phyloP scores from a whole-genome alignment of 768 basidiomycete species.

The Auriscalpium microsporum region DNA sequence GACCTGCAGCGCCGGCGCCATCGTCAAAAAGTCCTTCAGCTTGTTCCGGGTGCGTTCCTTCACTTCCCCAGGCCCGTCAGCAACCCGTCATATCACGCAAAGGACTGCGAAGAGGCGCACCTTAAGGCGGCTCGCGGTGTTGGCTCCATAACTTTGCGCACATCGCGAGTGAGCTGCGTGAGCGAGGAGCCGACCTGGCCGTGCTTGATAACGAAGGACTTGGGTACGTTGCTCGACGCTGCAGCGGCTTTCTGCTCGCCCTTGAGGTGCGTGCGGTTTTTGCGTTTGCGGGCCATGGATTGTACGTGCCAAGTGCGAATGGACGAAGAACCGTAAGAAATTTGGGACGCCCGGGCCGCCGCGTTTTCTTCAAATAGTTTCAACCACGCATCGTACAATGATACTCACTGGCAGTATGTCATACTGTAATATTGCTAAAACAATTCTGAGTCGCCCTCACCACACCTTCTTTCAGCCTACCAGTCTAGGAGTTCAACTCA shows the following conservation, averaged over 20 bases:
- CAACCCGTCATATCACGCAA: neutral
- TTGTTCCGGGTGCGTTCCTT: constrained; percentile 89
- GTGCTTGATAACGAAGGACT: constrained; percentile 95
- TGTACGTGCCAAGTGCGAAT: neutral
- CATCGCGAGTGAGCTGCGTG: constrained; percentile 82
- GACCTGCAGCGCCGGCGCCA: constrained; percentile 85
- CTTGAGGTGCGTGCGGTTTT: constrained; percentile 78
- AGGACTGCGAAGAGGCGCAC: constrained; percentile 31
- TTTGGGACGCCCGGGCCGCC: no score
- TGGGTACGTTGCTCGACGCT: constrained; percentile 44
- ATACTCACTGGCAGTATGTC: no score
- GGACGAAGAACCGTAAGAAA: neutral
- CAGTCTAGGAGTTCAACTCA: no score
- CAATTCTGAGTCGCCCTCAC: no score
- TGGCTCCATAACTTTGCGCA: constrained; percentile 95
- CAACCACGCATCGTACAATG: no score
- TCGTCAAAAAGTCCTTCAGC: constrained; percentile 87
- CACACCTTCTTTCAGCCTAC: no score
- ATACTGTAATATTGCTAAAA: no score
- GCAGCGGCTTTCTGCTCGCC: constrained; percentile 28
- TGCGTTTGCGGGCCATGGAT: constrained; percentile 65
- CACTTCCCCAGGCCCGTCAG: constrained; percentile 15
- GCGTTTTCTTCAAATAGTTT: no score
- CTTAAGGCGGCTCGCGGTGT: constrained; percentile 87
- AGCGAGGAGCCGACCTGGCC: constrained; percentile 86